Evolutionary conservation across 2,329 filamentous ascomycete species (phyloP), one percentile per base, ranked within the genome.

Genomic region (Mollisiaceae sp.): DNA sequence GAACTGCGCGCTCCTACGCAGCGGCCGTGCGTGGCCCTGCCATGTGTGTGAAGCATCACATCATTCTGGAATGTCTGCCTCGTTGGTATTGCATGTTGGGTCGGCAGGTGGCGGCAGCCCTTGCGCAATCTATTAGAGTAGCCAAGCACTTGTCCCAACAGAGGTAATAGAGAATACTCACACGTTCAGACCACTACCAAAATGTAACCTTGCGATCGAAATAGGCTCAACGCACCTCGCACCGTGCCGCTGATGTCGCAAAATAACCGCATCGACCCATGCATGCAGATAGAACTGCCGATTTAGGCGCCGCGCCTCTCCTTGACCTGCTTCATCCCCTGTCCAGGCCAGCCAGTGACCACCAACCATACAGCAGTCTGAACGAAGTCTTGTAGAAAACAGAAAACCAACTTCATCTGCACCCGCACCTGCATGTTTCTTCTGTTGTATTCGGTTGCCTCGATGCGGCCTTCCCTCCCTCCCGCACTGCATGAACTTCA

Each of bases 281-380:
- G 18, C 12, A n/a, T 58, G 15, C 14, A 45, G 50, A 54, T 22
- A 8, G 41, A 47, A 62, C 38, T 58, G 27, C 27, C 39, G 60
- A 20, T 39, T 57, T 62, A 57, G 32, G 52, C 60, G 60, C 60
- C 39, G 39, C 60, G 56, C 45, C 45, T 50, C 45, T 8, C 22
- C 2, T 20, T n/a, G 18, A 50, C n/a, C 20, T 24, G 38, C 38
- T 24, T 22, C 45, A 32, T 32, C 45, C 45, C n/a, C 20, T 22
- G 6, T 45, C 43, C 38, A 14, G 38, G 38, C 15, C 38, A 41
- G 27, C 27, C 27, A 32, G 6, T 32, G 27, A 32, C 27, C 27
- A 32, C 27, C 27, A 41, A 41, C 38, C 15, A 12, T 41, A 41
- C 12, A 18, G 11, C 11, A 18, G 38, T 41, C 38, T 12, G 38